Percentiles rank a stretch among this genome's conserved stretches.
phyloP scores from a whole-genome alignment of 1,139 yeast species.

The Taphrina sp. region DNA sequence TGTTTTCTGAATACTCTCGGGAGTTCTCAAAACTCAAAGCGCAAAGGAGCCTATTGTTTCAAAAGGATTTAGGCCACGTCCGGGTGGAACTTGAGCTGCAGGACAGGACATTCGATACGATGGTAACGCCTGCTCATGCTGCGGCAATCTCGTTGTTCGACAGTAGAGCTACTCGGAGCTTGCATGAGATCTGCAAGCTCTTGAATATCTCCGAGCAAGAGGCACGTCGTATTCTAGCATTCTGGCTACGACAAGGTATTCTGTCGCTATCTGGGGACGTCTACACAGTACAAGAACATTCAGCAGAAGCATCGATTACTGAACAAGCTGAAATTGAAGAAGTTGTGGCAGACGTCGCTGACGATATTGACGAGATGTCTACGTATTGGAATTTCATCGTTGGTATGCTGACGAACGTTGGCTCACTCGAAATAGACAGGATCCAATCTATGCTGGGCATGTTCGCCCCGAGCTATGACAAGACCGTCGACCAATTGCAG shows the following conservation, averaged over 20 bases:
- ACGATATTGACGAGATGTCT: conserved; percentile 46
- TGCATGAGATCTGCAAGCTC: conserved; percentile 1
- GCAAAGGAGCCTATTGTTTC: conserved; percentile 60
- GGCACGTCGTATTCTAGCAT: conserved; percentile 41
- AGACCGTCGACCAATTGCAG: conserved; percentile 42
- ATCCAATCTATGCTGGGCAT: conserved; percentile 56
- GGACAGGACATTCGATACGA: conserved; percentile 48
- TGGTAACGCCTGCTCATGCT: conserved; percentile 71
- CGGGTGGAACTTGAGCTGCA: conserved; percentile 57
- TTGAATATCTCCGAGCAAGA: conserved; percentile 22
- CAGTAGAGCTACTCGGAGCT: conserved; percentile 40
- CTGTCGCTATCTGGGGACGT: conserved; percentile 38
- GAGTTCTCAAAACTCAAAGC: conserved; percentile 50
- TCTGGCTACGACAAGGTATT: conserved; percentile 43
- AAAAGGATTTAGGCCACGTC: conserved; percentile 65
- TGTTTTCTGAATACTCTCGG: conserved; percentile 49
- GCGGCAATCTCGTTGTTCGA: conserved; percentile 59
- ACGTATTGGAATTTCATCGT: conserved; percentile 49
- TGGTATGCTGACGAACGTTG: conserved; percentile 59
- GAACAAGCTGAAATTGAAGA: conserved; percentile 35
- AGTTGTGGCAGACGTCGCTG: conserved; percentile 40
- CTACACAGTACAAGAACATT: conserved; percentile 42
- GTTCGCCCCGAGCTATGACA: conserved; percentile 50
- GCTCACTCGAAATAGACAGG: conserved; percentile 51
- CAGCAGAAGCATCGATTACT: conserved; percentile 39